These are phyloP conservation scores for Mortierella hygrophila DNA, from an alignment of 192 early-diverging fungal species.

Conservation along the genomic window DNA sequence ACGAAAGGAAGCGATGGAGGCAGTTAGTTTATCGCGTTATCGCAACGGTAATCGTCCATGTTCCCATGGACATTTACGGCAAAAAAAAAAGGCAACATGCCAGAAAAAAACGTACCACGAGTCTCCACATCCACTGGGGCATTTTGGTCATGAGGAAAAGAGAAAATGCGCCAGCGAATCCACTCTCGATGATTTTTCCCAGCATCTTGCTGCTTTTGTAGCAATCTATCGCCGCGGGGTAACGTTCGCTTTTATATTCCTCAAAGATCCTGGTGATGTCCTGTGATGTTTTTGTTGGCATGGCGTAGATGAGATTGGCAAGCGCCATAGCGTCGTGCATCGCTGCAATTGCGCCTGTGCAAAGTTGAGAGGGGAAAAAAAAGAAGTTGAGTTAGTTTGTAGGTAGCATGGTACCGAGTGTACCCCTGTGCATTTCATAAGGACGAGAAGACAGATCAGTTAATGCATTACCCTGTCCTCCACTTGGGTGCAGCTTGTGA, in stretches of 20 bases:
- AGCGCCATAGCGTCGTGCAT: slow-evolving; percentile 17
- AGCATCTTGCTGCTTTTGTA: slow-evolving; percentile 10
- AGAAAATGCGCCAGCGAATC: no score
- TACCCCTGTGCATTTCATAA: no score
- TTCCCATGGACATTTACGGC: no score
- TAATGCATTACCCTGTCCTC: no score
- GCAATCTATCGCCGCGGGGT: slow-evolving; percentile 1
- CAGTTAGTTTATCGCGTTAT: no score
- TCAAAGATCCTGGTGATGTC: slow-evolving; percentile 9
- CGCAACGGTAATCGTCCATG: no score
- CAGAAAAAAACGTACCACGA: no score
- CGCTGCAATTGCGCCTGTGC: background rate
- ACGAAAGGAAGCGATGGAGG: no score
- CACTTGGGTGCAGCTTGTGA: slow-evolving; percentile 3
- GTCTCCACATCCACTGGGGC: no score
- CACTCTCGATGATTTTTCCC: slow-evolving; percentile 6
- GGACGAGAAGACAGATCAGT: no score
- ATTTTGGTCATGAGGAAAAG: no score
- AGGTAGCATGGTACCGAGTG: background rate
- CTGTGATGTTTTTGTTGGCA: background rate
- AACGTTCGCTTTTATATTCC: slow-evolving; percentile 1
- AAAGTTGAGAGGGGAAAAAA: background rate
- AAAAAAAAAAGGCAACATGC: no score
- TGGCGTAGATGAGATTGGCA: slow-evolving; percentile 5
- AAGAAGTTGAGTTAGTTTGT: background rate